These are phyloP conservation scores for Euphorbia lathyris DNA, from an alignment of 345 rosid genomes.

Conservation along the genomic window DNA sequence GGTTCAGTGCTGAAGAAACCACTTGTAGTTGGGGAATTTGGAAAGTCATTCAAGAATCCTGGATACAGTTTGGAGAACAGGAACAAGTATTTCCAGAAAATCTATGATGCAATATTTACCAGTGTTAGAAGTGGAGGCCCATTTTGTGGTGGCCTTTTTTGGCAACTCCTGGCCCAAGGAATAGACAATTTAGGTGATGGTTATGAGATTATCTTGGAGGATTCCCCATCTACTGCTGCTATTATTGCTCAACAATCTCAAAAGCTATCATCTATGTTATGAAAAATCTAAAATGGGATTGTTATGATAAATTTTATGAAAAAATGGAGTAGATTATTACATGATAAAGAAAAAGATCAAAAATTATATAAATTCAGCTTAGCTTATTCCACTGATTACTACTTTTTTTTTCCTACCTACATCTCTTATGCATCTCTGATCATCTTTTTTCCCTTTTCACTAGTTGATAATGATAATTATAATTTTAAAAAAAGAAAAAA, in stretches of 20 bases:
- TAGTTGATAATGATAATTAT: background rate
- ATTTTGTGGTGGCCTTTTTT: slow-evolving; percentile 59
- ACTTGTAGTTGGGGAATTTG: slow-evolving; percentile 56
- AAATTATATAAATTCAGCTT: background rate
- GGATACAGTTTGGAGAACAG: slow-evolving; percentile 50
- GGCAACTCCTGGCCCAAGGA: slow-evolving; percentile 58
- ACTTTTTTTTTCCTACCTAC: background rate
- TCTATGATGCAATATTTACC: slow-evolving; percentile 43
- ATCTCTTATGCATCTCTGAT: background rate
- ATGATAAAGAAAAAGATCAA: background rate
- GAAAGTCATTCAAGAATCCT: slow-evolving; percentile 43
- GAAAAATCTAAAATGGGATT: no score
- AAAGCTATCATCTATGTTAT: slow-evolving; percentile 31
- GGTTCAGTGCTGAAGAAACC: slow-evolving; percentile 47
- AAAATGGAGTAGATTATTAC: background rate
- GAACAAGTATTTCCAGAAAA: slow-evolving; percentile 40
- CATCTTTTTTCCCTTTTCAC: background rate
- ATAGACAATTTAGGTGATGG: slow-evolving; percentile 52
- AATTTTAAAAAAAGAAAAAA: background rate
- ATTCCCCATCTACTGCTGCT: slow-evolving; percentile 55
- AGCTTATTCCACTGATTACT: slow-evolving; percentile 5
- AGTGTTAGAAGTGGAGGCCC: slow-evolving; percentile 46
- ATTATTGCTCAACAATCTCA: slow-evolving; percentile 55
- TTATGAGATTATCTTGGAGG: slow-evolving; percentile 50
- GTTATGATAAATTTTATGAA: background rate